Evolutionary conservation across 2,329 filamentous ascomycete genomes (phyloP).

Genomic region (Clarireedia homoeocarpa): DNA sequence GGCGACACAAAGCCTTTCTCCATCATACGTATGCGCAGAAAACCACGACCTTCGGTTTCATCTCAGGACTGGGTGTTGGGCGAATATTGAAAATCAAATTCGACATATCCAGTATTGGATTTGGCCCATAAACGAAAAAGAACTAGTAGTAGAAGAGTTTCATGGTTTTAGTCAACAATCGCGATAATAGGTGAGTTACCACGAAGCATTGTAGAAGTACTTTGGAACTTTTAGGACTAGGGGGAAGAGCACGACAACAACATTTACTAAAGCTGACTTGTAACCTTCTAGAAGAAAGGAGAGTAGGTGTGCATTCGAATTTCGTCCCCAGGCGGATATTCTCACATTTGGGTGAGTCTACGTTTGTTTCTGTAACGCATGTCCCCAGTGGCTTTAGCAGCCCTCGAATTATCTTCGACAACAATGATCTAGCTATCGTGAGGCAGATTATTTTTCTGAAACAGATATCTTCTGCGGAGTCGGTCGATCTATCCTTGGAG

Average conservation of each 20-base stretch:
- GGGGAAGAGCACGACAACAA: not conserved
- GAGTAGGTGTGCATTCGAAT: slow-evolving; percentile 9
- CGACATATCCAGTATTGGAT: slow-evolving; percentile 19
- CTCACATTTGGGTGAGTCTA: slow-evolving; percentile 8
- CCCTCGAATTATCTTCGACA: not conserved
- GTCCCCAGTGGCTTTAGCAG: not conserved
- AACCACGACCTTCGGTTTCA: slow-evolving; percentile 18
- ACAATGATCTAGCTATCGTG: not conserved
- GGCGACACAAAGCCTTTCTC: slow-evolving; percentile 25
- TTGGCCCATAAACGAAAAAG: slow-evolving; percentile 14
- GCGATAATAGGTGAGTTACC: slow-evolving; percentile 13
- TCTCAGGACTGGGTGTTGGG: slow-evolving; percentile 16
- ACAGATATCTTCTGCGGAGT: too few relatives aligned
- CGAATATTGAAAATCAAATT: slow-evolving; percentile 2
- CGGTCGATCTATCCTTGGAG: too few relatives aligned
- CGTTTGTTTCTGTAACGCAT: not conserved
- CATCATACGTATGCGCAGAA: slow-evolving; percentile 18
- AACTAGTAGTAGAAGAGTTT: slow-evolving; percentile 7
- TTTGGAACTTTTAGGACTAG: not conserved
- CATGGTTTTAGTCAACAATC: slow-evolving; percentile 14
- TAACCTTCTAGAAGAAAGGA: slow-evolving; percentile 8
- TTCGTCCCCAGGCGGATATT: not conserved
- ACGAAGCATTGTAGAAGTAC: not conserved
- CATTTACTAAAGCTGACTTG: not conserved
- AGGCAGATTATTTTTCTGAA: not conserved